Conservation (phyloP, 2,329 filamentous ascomycete species). For the Sarocladium brachiariae region DNA sequence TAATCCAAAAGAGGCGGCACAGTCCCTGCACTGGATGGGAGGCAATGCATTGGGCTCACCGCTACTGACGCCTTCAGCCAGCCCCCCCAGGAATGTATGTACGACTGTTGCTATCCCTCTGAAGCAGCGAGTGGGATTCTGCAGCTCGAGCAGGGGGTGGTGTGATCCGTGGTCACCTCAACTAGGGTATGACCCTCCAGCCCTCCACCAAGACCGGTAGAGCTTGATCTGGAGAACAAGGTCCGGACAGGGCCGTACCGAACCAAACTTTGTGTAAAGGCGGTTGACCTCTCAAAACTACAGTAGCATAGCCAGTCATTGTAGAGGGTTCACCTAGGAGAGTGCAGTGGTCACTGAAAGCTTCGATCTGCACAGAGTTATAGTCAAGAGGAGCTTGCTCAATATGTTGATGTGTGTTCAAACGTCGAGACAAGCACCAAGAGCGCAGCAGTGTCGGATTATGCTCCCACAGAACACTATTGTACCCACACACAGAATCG, state of each 20-base stretch:
- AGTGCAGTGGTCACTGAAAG: no score
- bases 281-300: not conserved
- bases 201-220: conserved; percentile 1
- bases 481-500: not conserved
- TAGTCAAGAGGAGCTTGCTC: not conserved
- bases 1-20: not conserved
- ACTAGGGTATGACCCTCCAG: no score
- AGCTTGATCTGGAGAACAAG: not conserved
- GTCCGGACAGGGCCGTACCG: not conserved
- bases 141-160: not conserved
- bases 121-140: not conserved
- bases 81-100: not conserved
- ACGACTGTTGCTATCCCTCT: not conserved
- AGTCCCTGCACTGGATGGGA: not conserved
- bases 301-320: not conserved
- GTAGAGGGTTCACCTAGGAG: no score
- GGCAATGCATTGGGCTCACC: not conserved
- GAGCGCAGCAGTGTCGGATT: not conserved
- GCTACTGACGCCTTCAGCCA: not conserved
- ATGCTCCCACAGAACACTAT: not conserved
- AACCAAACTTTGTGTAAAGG: not conserved
- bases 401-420: not conserved
- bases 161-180: not conserved
- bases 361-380: no score
- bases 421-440: no score